Evolutionary conservation across 108 stramenopile genomes (phyloP), one percentile per base, ranked within the genome.

Genomic region (Cyclostephanos invisitatus): DNA sequence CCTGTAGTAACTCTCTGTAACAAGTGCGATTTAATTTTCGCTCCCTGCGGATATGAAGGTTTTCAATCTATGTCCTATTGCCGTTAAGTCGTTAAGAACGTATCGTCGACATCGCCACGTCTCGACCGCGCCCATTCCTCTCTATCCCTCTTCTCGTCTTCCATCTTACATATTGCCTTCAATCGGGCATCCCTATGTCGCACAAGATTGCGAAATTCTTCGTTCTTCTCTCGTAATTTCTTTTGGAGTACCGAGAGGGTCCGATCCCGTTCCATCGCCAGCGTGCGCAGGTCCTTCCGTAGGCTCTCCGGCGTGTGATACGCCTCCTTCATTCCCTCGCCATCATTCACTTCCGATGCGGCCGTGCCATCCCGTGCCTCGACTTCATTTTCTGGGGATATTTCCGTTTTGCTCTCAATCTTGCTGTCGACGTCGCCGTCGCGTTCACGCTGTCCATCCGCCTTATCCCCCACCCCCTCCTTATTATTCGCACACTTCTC

Each of bases 141-240:
- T 35, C 79, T 70, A 47, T 80, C 79, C 55, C 51, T 69, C 47
- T 64, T 73, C 47, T 73, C 73, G 18, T 17, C 61, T 47, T 80
- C 79, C 61, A 80, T 27, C 38, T 57, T 63, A 20, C 50, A 8
- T n/a, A 80, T 67, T 8, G 57, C 46, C 29, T 60, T 50, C 28
- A 11, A 36, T 2, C 73, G 79, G 20, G 38, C 27, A 17, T 80
- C 72, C 53, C 65, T 73, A 0, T 64, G 7, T 14, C 36, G 48
- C 67, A 74, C 48, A 56, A 80, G 25, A 7, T 55, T 14, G 20
- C 42, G 60, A 58, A 73, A 73, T 64, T 80, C 79, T 2, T 80
- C 79, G 49, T 80, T 80, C 53, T 73, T 80, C 42, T 73, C 67
- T 1, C 67, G 71, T 10, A 80, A 47, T 12, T 73, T 73, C 42